Conservation (phyloP, 805 yeast species). For the Spathaspora arborariae region DNA sequence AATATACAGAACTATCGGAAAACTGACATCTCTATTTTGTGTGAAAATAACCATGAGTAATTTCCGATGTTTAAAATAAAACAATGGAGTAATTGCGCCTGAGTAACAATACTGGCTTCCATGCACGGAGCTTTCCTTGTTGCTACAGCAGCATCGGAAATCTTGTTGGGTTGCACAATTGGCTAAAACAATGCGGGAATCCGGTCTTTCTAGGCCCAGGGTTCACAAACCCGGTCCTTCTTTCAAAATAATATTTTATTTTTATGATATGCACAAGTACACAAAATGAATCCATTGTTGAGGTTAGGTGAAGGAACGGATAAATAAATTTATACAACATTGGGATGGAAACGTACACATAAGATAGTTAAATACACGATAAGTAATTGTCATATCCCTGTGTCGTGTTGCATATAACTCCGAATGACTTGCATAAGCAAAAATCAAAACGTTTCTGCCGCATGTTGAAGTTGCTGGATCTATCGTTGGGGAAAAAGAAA, state of each 20-base stretch:
- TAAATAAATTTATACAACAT: too few relatives aligned
- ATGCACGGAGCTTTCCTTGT: neutral
- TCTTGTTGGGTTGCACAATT: neutral
- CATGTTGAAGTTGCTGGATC: too few relatives aligned
- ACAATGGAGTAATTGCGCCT: neutral
- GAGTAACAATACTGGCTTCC: neutral
- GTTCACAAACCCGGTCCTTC: neutral
- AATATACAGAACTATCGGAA: too few relatives aligned
- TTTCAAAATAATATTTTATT: neutral
- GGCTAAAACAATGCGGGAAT: neutral
- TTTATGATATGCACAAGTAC: too few relatives aligned
- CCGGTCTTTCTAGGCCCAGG: neutral
- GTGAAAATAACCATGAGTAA: neutral
- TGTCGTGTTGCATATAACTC: too few relatives aligned
- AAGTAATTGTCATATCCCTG: too few relatives aligned
- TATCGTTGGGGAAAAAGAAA: too few relatives aligned
- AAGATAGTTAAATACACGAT: too few relatives aligned
- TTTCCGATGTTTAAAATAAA: neutral
- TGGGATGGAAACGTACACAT: too few relatives aligned
- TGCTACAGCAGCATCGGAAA: neutral
- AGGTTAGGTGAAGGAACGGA: too few relatives aligned
- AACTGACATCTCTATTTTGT: neutral
- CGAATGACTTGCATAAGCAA: too few relatives aligned
- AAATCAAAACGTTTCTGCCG: too few relatives aligned
- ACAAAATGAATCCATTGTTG: neutral